Conservation (phyloP, 345 rosid genomes). For the sweet orange (Citrus sinensis) region DVS_A1.0 CM039166.1:23992001-23992500, state of each 20-base stretch:
- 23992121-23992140: constrained; percentile 43
- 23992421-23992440: not conserved
- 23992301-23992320: constrained; percentile 97
- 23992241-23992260: constrained; percentile 86
- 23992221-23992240: constrained; percentile 85
- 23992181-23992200: constrained; percentile 96
- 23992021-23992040: constrained; percentile 46
- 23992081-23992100: constrained; percentile 49
- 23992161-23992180: constrained; percentile 72
- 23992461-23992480: constrained; percentile 26
- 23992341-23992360: constrained; percentile 77
- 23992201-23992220: constrained; percentile 91
- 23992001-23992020: not conserved
- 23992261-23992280: constrained; percentile 81
- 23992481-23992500: constrained; percentile 90
- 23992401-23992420: not conserved
- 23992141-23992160: constrained; percentile 77
- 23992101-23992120: constrained; percentile 58
- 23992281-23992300: constrained; percentile 95
- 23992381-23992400: constrained; percentile 54
- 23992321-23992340: constrained; percentile 81
- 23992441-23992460: not conserved
- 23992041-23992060: constrained; percentile 31
- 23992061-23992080: constrained; percentile 41
- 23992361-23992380: constrained; percentile 94